Evolutionary conservation across 257 asterid genomes (phyloP), one percentile per base, ranked within the genome.

Genomic region (Jasminum sambac): DNA sequence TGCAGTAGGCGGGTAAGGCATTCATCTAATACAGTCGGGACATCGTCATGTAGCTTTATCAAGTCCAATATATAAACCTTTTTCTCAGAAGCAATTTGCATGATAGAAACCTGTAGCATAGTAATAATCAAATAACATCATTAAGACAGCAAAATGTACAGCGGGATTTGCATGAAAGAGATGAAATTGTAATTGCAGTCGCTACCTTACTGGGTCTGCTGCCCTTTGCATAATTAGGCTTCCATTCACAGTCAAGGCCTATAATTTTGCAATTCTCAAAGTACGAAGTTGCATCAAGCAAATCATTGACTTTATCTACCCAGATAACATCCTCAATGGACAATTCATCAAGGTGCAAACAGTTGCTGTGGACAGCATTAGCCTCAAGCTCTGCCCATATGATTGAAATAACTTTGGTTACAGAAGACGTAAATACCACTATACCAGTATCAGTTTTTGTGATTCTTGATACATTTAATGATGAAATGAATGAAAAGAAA

Each of bases 211-310:
- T 89, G 65, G 89, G 86, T 66, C 9, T 71, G 83, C 89, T 81
- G 52, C 98, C 98, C 81, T 91, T 95, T 76, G 66, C 90, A 72
- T 84, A 91, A 77, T 78, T 89, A 61, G 98, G 98, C 78, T 88
- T 91, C 99, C 99, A 95, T 78, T 95, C 99, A 82, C 97, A 91
- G 78, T 95, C 99, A 74, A 95, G 19, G 66, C 99, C 99, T 57
- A 95, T 68, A 69, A 95, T 86, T 84, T 91, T 89, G 80, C 92
- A 91, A 74, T 81, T 83, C 84, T 86, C 87, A n/a, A 95, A 78
- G 78, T 89, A 75, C 71, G 64, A 2, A 67, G 85, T 80, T 73
- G 98, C 96, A 68, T 73, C 86, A 67, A 40, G 82, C 79, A 95
- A 80, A 66, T 79, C 74, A 81, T 80, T 80, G 23, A 57, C 72